Evolutionary conservation across 371 early-diverging fungal species (phyloP), one percentile per base, ranked within the genome.

Genomic region (Apophysomyces trapeziformis): DNA sequence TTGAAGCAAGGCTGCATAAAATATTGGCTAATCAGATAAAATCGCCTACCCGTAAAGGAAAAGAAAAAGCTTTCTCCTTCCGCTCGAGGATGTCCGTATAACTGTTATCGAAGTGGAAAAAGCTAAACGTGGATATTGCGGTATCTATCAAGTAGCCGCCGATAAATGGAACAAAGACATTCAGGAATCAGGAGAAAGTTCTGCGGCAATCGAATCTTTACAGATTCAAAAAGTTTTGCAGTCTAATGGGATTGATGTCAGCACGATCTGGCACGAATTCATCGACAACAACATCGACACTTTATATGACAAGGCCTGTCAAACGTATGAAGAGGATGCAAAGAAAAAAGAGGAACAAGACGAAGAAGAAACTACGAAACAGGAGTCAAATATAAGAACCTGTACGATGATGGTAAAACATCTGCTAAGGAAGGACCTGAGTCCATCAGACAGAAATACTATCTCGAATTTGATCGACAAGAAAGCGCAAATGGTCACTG

Each of bases 321-420:
- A 46, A n/a, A 46, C 9, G 46, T 46, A 46, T 16, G 46, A 46
- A n/a, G 46, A 46, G n/a, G 46, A 46, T 9, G n/a, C 9, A n/a
- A 46, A 46, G n/a, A 16, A 46, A 16, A 46, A 46, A 46, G 46
- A 46, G 16, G 46, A 46, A 46, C 9, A 46, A 6, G n/a, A 46
- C n/a, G 46, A 16, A 46, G 16, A n/a, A 6, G 46, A 46, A 46
- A 46, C 13, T n/a, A 8, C 46, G 14, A 46, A 46, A 46, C 9
- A 46, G n/a, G 46, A 46, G n/a, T 46, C 46, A 46, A 46, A 0
- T 16, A 46, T 46, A 46, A 46, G 46, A 46, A 57, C 50, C 57
- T 39, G 38, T 41, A 62, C 21, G n/a, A 41, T 36, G 62, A 46
- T 46, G 46, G n/a, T 46, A 9, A 46, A 46, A 16, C n/a, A 46